A percentile compares a stretch with the other conserved stretches of the same genome.
phyloP scores from a whole-genome alignment of 306 rosid genomes.

The Cicer arietinum region DNA sequence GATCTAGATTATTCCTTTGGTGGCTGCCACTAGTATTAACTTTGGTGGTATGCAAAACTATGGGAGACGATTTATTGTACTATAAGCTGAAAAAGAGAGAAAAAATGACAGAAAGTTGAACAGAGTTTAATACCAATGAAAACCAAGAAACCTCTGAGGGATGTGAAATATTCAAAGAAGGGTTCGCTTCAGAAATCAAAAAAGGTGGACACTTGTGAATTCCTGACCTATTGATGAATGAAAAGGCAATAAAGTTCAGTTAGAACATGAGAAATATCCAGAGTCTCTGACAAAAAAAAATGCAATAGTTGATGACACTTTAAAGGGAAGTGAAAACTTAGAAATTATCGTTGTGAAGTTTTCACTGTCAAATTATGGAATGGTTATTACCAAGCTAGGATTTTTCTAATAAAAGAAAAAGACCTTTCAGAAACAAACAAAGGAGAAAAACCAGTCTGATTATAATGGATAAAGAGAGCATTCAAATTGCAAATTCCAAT shows the following conservation, averaged over 20 bases:
- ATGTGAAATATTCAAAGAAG: constrained; percentile 49
- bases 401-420: constrained; percentile 63
- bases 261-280: constrained; percentile 82
- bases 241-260: constrained; percentile 68
- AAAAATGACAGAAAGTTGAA: background rate
- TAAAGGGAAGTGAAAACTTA: constrained; percentile 35
- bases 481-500: constrained; percentile 50
- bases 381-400: constrained; percentile 63
- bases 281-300: constrained; percentile 52
- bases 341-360: constrained; percentile 39
- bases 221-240: constrained; percentile 70
- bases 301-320: constrained; percentile 53
- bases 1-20: constrained; percentile 50
- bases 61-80: background rate
- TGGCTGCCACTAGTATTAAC: constrained; percentile 32
- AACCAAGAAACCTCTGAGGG: constrained; percentile 38
- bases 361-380: constrained; percentile 48
- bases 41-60: constrained; percentile 44
- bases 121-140: constrained; percentile 59
- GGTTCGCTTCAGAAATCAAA: constrained; percentile 62
- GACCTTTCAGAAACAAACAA: constrained; percentile 61
- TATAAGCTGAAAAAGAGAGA: background rate
- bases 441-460: constrained; percentile 55
- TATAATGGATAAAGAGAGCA: constrained; percentile 50
- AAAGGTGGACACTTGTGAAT: constrained; percentile 62